Base-by-base conservation (phyloP, 2,329 filamentous ascomycete species). In the Epichloe festucae region DNA sequence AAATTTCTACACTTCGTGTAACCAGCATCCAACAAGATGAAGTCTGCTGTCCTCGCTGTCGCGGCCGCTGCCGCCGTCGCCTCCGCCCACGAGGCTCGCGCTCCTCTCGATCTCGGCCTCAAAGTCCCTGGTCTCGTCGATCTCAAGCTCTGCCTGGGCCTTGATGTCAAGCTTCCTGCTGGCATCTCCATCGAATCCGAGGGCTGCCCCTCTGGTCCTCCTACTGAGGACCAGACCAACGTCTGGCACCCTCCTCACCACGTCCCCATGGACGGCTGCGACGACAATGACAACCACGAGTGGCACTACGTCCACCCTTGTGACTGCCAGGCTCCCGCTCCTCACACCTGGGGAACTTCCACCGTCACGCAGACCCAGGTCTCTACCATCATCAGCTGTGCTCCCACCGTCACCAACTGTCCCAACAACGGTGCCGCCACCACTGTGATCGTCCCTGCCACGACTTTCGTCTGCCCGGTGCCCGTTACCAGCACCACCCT, bases 381-480 rank as follows among this genome's bases (percentile, higher is more conserved):
- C 48, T 63, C 63, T 51, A 73, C 71, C 49, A 57, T 73, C 58
- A 63, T 63, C 57, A 64, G 62, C 63, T 73, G 70, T 61, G 55
- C 62, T 17, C 59, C 66, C 43, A 57, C 62, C 42, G 64, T 67
- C 17, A 57, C 58, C 53, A 50, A 63, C 58, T 73, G 71, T 65
- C 69, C 70, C n/a, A 67, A 58, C 48, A 58, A 63, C 45, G 52
- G 63, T 1, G 35, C 34, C 12, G 47, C 21, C 64, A 67, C 65
- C 50, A 73, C 70, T 46, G 63, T 70, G 49, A 63, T 62, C 54
- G 60, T 70, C 52, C 60, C 68, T 39, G 62, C 66, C 53, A 67
- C 66, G 54, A 71, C 70, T 54, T 73, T 70, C 53, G 62, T 74
- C 59, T 73, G 70, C 67, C 71, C 72, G 21, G 66, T 73, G 7